Percentiles rank a stretch among this genome's conserved stretches.
phyloP scores from a whole-genome alignment of 257 asterid genomes.

The Penstemon davidsonii region DNA sequence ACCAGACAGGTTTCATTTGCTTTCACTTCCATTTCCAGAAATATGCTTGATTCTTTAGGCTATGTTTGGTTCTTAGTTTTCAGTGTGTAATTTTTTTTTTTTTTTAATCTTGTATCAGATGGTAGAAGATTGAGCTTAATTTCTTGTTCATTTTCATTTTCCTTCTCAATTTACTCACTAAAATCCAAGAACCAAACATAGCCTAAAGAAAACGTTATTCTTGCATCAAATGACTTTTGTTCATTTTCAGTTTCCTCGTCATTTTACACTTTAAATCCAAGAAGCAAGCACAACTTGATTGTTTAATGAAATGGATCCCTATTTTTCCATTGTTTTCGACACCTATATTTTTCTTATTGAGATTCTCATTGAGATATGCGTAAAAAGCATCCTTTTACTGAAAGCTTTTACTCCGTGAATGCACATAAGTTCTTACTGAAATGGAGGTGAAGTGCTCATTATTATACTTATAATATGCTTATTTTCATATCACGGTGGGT shows the following conservation, averaged over 20 bases:
- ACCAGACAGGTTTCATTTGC: constrained; percentile 73
- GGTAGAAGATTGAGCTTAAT: no score
- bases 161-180: no score
- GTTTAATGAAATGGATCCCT: constrained; percentile 3
- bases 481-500: no score
- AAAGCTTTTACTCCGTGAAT: background rate
- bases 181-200: no score
- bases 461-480: no score
- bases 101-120: background rate
- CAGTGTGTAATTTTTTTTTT: background rate
- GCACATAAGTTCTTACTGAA: no score
- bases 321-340: constrained; percentile 3
- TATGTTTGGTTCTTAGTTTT: background rate
- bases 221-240: no score
- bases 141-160: no score
- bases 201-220: no score
- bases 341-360: background rate
- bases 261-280: no score
- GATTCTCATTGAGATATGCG: background rate
- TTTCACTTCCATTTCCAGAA: constrained; percentile 25
- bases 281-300: background rate
- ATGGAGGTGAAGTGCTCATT: no score
- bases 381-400: background rate
- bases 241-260: no score
- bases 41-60: background rate